These are phyloP conservation scores for Tinospora cordifolia DNA, from an alignment of 164 flowering plant species.

Conservation along the genomic window DNA sequence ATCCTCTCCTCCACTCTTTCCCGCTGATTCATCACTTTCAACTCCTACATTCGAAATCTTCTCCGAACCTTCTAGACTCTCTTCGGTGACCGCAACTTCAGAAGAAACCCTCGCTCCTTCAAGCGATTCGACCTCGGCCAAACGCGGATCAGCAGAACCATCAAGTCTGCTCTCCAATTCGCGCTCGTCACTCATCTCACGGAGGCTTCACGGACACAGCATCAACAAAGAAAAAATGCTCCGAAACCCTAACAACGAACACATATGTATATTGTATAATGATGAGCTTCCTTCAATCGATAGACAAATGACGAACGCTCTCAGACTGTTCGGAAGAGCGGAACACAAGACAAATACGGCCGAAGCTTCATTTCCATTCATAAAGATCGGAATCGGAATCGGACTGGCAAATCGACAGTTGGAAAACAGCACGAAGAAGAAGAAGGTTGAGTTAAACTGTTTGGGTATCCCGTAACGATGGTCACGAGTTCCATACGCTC, in stretches of 20 bases:
- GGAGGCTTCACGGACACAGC: conserved; percentile 6
- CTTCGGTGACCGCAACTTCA: background rate
- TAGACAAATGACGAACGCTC: background rate
- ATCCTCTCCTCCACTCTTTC: conserved; percentile 3
- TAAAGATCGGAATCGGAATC: background rate
- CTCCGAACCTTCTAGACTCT: background rate
- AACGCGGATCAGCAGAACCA: conserved; percentile 5
- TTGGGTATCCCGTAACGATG: background rate
- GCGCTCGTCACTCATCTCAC: conserved; percentile 5
- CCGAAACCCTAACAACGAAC: background rate
- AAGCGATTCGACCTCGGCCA: background rate
- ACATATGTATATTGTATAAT: background rate
- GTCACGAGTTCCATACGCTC: background rate
- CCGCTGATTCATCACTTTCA: background rate
- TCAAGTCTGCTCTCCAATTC: conserved; percentile 8
- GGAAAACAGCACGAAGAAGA: background rate
- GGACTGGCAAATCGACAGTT: no score
- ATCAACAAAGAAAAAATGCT: background rate
- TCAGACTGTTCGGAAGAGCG: background rate
- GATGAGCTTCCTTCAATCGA: background rate
- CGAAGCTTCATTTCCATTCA: background rate
- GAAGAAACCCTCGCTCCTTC: conserved; percentile 12
- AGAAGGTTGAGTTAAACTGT: background rate
- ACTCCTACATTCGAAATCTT: background rate
- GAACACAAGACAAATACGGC: background rate